Evolutionary conservation across 1,139 yeast species (phyloP).

Genomic region (Petasospora fabianii): DNA sequence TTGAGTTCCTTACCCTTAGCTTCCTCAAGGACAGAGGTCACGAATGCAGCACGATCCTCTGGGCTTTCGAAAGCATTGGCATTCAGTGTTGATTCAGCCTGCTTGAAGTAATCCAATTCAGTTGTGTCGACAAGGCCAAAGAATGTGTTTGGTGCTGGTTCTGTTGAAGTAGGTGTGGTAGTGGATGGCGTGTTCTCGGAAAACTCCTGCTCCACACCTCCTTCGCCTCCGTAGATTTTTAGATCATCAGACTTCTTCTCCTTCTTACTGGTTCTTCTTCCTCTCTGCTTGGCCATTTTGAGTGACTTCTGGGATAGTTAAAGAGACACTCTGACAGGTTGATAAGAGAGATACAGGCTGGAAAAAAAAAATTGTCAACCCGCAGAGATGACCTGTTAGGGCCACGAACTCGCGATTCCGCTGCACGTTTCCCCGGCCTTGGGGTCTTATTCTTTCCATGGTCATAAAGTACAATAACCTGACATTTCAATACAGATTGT

Average conservation of each 20-base stretch:
- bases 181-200: too few species aligned
- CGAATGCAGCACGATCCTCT: slow-evolving; percentile 73
- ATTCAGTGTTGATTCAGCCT: slow-evolving; percentile 83
- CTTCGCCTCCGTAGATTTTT: slow-evolving; percentile 11
- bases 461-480: too few species aligned
- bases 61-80: slow-evolving; percentile 71
- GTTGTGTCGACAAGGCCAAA: slow-evolving; percentile 82
- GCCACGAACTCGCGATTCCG: too few species aligned
- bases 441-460: too few species aligned
- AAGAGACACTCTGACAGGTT: too few species aligned
- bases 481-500: too few species aligned
- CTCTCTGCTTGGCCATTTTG: slow-evolving; percentile 48
- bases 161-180: slow-evolving; percentile 5
- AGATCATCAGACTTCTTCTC: slow-evolving; percentile 21
- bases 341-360: too few species aligned
- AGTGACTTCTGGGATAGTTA: not conserved
- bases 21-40: slow-evolving; percentile 78
- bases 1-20: slow-evolving; percentile 87
- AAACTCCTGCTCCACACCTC: not conserved
- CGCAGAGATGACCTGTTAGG: too few species aligned
- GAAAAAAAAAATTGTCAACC: too few species aligned
- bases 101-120: slow-evolving; percentile 87
- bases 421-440: too few species aligned
- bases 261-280: slow-evolving; percentile 59
- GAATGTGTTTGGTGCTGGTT: slow-evolving; percentile 44